Conservation (phyloP, 495 filamentous ascomycete genomes). For the Umbilicaria muhlenbergii region DNA sequence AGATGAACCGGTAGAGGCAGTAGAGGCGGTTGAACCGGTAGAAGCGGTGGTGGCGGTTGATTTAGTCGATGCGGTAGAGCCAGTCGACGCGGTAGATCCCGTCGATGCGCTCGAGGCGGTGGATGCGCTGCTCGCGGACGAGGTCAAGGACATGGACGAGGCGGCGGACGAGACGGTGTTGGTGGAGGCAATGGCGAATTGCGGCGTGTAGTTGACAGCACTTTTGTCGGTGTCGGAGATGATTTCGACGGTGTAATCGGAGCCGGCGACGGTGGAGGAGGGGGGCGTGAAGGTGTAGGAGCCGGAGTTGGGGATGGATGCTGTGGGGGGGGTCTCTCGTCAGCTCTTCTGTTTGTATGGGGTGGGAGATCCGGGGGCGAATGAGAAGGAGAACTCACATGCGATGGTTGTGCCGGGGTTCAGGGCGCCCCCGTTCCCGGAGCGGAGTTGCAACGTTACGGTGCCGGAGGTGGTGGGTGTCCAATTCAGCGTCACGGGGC, state of each 20-base stretch:
- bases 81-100: neutral
- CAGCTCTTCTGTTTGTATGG: neutral
- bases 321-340: slow-evolving; percentile 18
- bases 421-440: slow-evolving; percentile 29
- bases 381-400: slow-evolving; percentile 24
- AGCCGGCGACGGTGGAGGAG: slow-evolving; percentile 23
- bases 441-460: slow-evolving; percentile 37
- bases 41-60: neutral
- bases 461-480: slow-evolving; percentile 34
- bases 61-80: neutral
- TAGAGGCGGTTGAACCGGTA: neutral
- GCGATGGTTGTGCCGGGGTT: slow-evolving; percentile 31
- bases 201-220: slow-evolving; percentile 41
- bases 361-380: neutral
- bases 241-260: slow-evolving; percentile 46
- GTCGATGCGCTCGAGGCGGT: neutral
- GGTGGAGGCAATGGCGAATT: slow-evolving; percentile 37
- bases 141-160: neutral
- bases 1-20: neutral
- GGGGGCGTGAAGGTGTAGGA: slow-evolving; percentile 39
- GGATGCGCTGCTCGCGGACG: neutral
- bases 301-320: slow-evolving; percentile 38
- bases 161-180: slow-evolving; percentile 17
- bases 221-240: slow-evolving; percentile 26
- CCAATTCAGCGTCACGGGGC: slow-evolving; percentile 38